Conservation (phyloP, 495 filamentous ascomycete species). For the Tuber calosporum region DNA sequence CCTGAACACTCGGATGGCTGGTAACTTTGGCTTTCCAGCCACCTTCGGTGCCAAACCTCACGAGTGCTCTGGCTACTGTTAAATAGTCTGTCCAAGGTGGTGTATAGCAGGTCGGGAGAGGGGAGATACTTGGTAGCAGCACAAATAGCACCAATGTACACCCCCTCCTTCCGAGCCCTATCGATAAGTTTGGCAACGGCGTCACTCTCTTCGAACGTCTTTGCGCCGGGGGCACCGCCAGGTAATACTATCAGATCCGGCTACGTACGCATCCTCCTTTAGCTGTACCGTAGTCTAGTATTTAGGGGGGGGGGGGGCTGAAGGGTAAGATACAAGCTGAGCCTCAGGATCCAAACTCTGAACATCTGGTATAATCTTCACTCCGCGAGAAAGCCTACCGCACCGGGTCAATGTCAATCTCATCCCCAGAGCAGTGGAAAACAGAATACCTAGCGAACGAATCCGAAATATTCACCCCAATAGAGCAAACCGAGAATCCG, state of each 20-base stretch:
- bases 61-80: background rate
- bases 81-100: background rate
- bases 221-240: slow-evolving; percentile 29
- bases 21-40: slow-evolving; percentile 27
- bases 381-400: slow-evolving; percentile 21
- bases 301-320: background rate
- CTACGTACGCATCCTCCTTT: background rate
- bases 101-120: background rate
- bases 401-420: background rate
- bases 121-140: slow-evolving; percentile 25
- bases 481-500: slow-evolving; percentile 22
- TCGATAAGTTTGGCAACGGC: slow-evolving; percentile 21
- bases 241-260: slow-evolving; percentile 28
- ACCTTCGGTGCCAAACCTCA: slow-evolving; percentile 6
- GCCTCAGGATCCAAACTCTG: slow-evolving; percentile 5
- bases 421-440: background rate
- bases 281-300: background rate
- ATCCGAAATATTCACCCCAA: slow-evolving; percentile 16
- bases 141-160: slow-evolving; percentile 25
- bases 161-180: slow-evolving; percentile 7
- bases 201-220: slow-evolving; percentile 26
- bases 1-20: slow-evolving; percentile 32
- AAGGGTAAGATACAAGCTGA: background rate
- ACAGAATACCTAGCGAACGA: background rate
- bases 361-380: slow-evolving; percentile 30